Evolutionary conservation across 257 asterid species (phyloP).

Genomic region (Linderniella brevidens): DNA sequence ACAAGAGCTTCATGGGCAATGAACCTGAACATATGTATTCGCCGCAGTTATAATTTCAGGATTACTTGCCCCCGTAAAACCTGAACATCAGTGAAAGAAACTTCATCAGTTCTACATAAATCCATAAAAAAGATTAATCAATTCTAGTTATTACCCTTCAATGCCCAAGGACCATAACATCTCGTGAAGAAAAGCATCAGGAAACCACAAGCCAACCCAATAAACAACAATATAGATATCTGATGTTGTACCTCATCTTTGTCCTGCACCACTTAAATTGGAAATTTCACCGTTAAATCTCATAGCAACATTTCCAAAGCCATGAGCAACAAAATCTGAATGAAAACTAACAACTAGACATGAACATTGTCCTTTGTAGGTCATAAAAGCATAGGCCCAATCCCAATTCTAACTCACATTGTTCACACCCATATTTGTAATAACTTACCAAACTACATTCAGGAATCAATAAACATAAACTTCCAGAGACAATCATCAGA

Average conservation of each 20-base stretch:
- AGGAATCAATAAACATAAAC: too few species aligned
- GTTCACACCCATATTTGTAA: too few species aligned
- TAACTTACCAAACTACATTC: too few species aligned
- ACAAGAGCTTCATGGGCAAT: constrained; percentile 5
- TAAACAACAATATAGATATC: constrained; percentile 65
- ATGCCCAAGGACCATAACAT: constrained; percentile 56
- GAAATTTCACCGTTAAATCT: neutral
- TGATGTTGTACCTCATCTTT: constrained; percentile 79
- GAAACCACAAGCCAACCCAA: constrained; percentile 70
- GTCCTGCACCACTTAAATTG: constrained; percentile 39
- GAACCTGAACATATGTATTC: constrained; percentile 81
- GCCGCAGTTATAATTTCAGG: constrained; percentile 63
- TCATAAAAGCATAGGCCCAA: too few species aligned
- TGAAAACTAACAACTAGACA: neutral
- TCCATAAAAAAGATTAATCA: neutral
- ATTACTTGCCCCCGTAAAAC: constrained; percentile 72
- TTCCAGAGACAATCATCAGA: constrained; percentile 13
- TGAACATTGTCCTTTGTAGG: neutral
- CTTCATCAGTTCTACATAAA: constrained; percentile 9
- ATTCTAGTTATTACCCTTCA: constrained; percentile 35
- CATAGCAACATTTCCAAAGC: neutral
- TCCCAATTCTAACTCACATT: too few species aligned
- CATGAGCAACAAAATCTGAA: neutral
- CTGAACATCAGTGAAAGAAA: constrained; percentile 23
- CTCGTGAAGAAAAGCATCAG: constrained; percentile 68